Evolutionary conservation across 2,329 filamentous ascomycete species (phyloP).

Genomic region (Trichoderma sp.): DNA sequence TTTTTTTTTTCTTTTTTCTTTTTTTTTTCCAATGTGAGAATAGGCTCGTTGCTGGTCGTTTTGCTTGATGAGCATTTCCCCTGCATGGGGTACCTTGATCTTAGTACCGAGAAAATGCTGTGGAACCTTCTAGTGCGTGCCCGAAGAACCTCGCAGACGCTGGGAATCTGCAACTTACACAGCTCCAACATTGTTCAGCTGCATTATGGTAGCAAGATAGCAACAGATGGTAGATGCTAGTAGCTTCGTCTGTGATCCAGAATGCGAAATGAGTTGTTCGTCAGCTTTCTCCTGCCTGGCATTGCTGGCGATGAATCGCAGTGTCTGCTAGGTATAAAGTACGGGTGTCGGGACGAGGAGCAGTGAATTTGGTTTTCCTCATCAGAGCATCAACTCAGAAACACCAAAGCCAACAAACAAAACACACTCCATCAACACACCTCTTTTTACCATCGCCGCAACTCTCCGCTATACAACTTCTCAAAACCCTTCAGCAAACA

Average conservation of each 20-base stretch:
- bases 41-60: no score
- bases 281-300: constrained; percentile 30
- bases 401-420: constrained; percentile 28
- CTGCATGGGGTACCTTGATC: no score
- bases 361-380: constrained; percentile 7
- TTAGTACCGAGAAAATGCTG: neutral
- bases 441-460: neutral
- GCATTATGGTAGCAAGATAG: constrained; percentile 7
- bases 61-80: no score
- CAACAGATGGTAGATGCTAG: constrained; percentile 11
- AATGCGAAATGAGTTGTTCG: constrained; percentile 27
- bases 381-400: constrained; percentile 34
- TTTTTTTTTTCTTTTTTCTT: no score
- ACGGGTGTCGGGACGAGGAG: constrained; percentile 2
- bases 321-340: constrained; percentile 39
- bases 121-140: constrained; percentile 36
- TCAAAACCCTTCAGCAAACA: neutral
- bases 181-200: constrained; percentile 25
- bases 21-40: no score
- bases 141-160: constrained; percentile 29
- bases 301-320: constrained; percentile 30
- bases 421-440: constrained; percentile 27
- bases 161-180: neutral
- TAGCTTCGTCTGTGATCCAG: constrained; percentile 31
- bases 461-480: neutral